phyloP scores from a whole-genome alignment of 345 rosid species.

The Citrus australasica region DNA sequence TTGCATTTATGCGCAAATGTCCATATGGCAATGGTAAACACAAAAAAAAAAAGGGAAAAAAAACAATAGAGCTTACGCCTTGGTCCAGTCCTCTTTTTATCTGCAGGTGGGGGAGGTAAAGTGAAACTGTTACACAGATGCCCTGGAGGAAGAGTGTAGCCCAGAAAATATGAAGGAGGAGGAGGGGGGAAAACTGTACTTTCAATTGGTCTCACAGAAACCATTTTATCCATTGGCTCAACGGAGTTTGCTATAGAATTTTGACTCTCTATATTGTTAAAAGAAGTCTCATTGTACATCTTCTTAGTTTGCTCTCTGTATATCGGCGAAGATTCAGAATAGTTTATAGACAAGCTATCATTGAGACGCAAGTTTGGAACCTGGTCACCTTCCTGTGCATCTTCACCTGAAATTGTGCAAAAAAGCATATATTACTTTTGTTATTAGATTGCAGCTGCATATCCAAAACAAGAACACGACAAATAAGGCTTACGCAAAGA shows the following conservation, averaged over 20 bases:
- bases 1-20: neutral
- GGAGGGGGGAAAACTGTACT: conserved; percentile 39
- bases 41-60: neutral
- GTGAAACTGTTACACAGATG: conserved; percentile 89
- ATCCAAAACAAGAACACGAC: neutral
- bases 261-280: neutral
- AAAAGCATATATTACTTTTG: neutral
- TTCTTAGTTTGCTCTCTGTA: conserved; percentile 19
- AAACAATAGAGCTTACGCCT: conserved; percentile 60
- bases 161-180: conserved; percentile 71
- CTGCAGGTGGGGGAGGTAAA: conserved; percentile 96
- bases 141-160: conserved; percentile 90
- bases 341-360: conserved; percentile 26
- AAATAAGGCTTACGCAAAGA: neutral
- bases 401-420: conserved; percentile 59
- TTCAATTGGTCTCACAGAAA: conserved; percentile 4
- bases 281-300: conserved; percentile 1
- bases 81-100: conserved; percentile 92
- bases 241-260: conserved; percentile 17
- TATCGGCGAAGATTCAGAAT: conserved; percentile 24
- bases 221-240: neutral
- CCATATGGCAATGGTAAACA: neutral
- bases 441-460: neutral
- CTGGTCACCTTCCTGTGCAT: conserved; percentile 43
- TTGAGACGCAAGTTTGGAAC: conserved; percentile 43